phyloP scores from a whole-genome alignment of 768 basidiomycete species.

The Leccinum pellstonianum region DNA sequence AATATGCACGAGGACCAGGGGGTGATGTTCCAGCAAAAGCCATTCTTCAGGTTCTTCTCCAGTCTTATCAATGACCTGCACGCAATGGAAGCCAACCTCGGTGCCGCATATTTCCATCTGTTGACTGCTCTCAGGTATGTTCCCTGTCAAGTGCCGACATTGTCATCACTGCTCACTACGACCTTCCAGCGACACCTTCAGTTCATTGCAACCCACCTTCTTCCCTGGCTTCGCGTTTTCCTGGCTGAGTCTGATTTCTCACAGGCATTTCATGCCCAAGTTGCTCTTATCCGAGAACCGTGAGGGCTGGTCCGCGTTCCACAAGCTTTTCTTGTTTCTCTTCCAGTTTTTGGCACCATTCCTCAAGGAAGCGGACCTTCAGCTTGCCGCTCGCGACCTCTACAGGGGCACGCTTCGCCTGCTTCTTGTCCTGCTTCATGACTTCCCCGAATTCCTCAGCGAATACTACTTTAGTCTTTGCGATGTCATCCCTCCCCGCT shows the following conservation, averaged over 20 bases:
- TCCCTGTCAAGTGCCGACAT: neutral
- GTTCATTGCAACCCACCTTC: slow-evolving; percentile 92
- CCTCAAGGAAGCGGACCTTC: slow-evolving; percentile 78
- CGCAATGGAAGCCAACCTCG: slow-evolving; percentile 79
- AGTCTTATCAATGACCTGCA: slow-evolving; percentile 92
- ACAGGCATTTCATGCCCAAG: slow-evolving; percentile 97
- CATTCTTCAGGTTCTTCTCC: slow-evolving; percentile 98
- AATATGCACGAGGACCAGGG: slow-evolving; percentile 95
- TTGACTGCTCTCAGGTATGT: slow-evolving; percentile 82
- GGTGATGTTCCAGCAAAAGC: slow-evolving; percentile 89
- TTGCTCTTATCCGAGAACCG: slow-evolving; percentile 83
- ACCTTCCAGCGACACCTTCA: slow-evolving; percentile 78
- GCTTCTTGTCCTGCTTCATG: slow-evolving; percentile 92
- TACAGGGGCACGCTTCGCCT: slow-evolving; percentile 90
- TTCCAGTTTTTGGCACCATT: slow-evolving; percentile 95
- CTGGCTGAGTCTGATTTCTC: slow-evolving; percentile 96
- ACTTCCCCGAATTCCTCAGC: slow-evolving; percentile 97
- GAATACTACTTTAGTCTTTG: slow-evolving; percentile 96
- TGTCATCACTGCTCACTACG: neutral
- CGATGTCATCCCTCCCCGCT: slow-evolving; percentile 88
- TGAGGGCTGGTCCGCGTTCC: slow-evolving; percentile 97
- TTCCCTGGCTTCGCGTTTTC: slow-evolving; percentile 99
- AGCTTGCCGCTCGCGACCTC: slow-evolving; percentile 77
- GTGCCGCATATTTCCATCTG: slow-evolving; percentile 86
- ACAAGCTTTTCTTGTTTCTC: slow-evolving; percentile 88